Conservation (phyloP, 768 basidiomycete genomes). For the Auricularia heimuer region DNA sequence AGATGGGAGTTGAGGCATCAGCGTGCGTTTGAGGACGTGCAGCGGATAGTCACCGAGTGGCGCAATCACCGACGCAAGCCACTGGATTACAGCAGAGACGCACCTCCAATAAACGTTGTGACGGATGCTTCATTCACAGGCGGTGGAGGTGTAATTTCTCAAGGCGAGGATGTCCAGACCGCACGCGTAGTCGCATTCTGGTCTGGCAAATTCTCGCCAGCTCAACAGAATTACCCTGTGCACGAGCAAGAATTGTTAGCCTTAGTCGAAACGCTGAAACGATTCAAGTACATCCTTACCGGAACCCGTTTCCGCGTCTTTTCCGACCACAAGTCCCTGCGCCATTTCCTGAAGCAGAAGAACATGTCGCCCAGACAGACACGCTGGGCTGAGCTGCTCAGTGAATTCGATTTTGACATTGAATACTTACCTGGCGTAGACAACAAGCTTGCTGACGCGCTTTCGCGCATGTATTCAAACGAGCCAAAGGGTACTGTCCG, state of each 20-base stretch:
- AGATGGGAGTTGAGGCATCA: constrained; percentile 2
- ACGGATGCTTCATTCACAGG: constrained; percentile 25
- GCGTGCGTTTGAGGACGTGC: constrained; percentile 7
- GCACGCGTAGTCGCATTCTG: constrained; percentile 24
- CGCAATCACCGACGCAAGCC: neutral
- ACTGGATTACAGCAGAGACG: constrained; percentile 11
- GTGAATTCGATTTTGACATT: constrained; percentile 23
- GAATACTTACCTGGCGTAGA: constrained; percentile 22
- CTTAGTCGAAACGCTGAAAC: constrained; percentile 20
- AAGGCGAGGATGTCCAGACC: constrained; percentile 17
- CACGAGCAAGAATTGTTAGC: constrained; percentile 32
- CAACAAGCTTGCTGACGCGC: constrained; percentile 24
- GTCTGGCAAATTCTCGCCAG: constrained; percentile 26
- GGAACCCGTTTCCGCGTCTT: constrained; percentile 21
- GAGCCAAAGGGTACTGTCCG: neutral
- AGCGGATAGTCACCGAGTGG: constrained; percentile 2
- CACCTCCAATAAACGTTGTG: constrained; percentile 20
- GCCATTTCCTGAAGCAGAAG: constrained; percentile 22
- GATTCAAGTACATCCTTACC: constrained; percentile 19
- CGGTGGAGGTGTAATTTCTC: constrained; percentile 20
- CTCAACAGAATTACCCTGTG: constrained; percentile 33
- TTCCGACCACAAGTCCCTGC: constrained; percentile 24
- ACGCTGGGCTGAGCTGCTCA: constrained; percentile 27
- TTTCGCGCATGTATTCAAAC: constrained; percentile 4
- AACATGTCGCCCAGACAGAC: constrained; percentile 26